Percentiles rank a stretch among this genome's conserved stretches.
These are phyloP conservation scores for Candida fluviatilis DNA, from an alignment of 805 yeast species.

Conservation along the genomic window DNA sequence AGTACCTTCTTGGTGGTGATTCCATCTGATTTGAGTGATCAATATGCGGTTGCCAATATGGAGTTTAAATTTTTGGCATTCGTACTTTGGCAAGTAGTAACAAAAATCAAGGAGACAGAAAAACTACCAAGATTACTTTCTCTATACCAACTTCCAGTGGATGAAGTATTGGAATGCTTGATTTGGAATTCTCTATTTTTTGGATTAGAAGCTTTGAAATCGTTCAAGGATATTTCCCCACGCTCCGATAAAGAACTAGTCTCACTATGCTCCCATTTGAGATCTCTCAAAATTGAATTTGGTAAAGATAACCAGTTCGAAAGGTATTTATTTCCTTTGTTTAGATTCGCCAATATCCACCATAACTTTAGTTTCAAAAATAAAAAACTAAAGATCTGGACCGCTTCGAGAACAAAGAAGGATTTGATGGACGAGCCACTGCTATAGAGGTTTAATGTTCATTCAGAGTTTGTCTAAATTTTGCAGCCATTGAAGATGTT, in stretches of 20 bases:
- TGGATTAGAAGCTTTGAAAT: not conserved
- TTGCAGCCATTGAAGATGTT: too few relatives aligned
- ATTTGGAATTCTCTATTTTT: not conserved
- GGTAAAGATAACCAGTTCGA: not conserved
- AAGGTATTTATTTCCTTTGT: not conserved
- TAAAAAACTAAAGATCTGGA: not conserved
- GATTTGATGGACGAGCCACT: not conserved
- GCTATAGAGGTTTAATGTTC: not conserved
- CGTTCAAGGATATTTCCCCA: not conserved
- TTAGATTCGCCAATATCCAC: not conserved
- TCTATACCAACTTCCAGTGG: too few relatives aligned
- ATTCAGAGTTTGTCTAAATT: too few relatives aligned
- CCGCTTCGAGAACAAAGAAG: not conserved
- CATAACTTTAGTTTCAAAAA: conserved; percentile 1
- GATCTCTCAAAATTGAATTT: not conserved
- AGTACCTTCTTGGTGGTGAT: conserved; percentile 1
- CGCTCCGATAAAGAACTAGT: not conserved
- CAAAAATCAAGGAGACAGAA: too few relatives aligned
- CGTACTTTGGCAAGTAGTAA: too few relatives aligned
- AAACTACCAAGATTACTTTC: too few relatives aligned
- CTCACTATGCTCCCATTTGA: not conserved
- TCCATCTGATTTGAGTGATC: conserved; percentile 5
- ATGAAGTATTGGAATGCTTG: not conserved
- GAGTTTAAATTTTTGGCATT: not conserved
- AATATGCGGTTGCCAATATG: not conserved